Evolutionary conservation across 495 filamentous ascomycete species (phyloP).

Genomic region (Astrocystis sublimbata): DNA sequence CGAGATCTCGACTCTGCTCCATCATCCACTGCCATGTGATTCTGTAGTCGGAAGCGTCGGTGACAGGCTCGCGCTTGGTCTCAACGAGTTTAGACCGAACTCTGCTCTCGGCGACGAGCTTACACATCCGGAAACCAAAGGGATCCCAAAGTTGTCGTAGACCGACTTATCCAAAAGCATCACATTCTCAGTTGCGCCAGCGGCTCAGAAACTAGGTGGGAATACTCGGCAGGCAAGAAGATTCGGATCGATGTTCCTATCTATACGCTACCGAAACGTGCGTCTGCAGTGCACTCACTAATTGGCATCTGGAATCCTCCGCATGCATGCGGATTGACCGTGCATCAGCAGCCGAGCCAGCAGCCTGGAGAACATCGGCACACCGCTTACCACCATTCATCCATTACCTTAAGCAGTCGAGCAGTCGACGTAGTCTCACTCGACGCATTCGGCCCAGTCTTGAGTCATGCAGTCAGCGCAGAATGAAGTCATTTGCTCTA

Average conservation of each 20-base stretch:
- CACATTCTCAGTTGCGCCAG: not conserved
- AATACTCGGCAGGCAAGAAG: not conserved
- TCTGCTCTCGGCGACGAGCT: not conserved
- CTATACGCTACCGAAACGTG: no score
- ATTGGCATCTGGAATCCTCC: not conserved
- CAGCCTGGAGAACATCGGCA: no score
- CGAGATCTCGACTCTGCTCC: not conserved
- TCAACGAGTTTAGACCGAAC: not conserved
- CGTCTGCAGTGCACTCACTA: not conserved
- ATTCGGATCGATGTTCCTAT: not conserved
- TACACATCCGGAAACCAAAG: not conserved
- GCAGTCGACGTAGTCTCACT: not conserved
- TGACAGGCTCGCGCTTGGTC: not conserved
- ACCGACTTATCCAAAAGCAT: not conserved
- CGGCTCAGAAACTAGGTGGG: not conserved
- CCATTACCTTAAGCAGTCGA: no score
- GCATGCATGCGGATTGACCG: no score
- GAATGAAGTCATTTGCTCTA: not conserved
- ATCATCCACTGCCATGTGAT: not conserved
- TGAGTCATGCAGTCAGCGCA: not conserved
- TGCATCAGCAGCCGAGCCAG: no score
- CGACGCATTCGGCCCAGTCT: not conserved
- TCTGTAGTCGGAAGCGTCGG: constrained; percentile 5
- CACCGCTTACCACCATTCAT: no score
- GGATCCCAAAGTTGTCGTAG: not conserved